Evolutionary conservation across 345 rosid genomes (phyloP).

Genomic region (Rhodomyrtus tomentosa): DNA sequence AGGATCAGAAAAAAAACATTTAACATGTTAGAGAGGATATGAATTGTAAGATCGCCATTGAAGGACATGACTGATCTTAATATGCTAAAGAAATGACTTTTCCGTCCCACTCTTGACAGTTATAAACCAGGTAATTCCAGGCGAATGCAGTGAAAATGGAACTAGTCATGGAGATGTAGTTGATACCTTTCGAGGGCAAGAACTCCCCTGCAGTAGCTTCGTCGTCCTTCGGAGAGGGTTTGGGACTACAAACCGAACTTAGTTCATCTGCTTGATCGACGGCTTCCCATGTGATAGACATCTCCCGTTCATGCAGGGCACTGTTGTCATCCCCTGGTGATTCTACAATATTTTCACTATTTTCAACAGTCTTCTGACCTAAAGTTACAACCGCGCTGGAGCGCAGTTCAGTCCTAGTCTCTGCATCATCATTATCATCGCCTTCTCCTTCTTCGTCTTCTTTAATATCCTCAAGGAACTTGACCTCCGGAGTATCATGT

Average conservation of each 20-base stretch:
- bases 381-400: background rate
- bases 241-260: slow-evolving; percentile 12
- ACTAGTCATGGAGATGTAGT: background rate
- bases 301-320: slow-evolving; percentile 15
- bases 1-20: background rate
- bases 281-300: slow-evolving; percentile 1
- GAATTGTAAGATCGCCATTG: background rate
- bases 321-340: background rate
- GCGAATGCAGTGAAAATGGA: background rate
- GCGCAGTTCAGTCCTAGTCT: background rate
- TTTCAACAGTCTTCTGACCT: slow-evolving; percentile 1
- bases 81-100: background rate
- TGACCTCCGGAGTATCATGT: slow-evolving; percentile 10
- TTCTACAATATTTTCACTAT: slow-evolving; percentile 4
- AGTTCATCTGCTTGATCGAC: slow-evolving; percentile 3
- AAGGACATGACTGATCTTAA: background rate
- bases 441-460: background rate
- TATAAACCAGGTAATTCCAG: background rate
- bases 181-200: slow-evolving; percentile 17
- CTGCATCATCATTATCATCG: slow-evolving; percentile 1
- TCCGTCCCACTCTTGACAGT: background rate
- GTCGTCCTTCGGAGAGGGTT: slow-evolving; percentile 2
- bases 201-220: background rate
- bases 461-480: background rate
- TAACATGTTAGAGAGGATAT: background rate